A percentile compares a stretch with the other conserved stretches of the same genome.
phyloP scores from a whole-genome alignment of 108 stramenopile genomes.

The Nannochloropsis oceanica region DNA sequence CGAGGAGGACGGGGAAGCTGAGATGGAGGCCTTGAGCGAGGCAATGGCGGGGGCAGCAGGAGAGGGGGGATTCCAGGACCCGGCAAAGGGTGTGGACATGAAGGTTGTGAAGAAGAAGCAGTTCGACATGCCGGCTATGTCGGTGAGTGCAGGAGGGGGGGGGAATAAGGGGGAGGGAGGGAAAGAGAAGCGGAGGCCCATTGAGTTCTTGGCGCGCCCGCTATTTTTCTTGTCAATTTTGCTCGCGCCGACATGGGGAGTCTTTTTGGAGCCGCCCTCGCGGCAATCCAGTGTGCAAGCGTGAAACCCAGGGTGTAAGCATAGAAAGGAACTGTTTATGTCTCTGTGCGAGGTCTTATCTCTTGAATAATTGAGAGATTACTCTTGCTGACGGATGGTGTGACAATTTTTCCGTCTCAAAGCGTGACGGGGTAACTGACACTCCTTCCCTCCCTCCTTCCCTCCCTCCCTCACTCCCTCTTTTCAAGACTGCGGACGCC shows the following conservation, averaged over 20 bases:
- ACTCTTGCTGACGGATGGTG: too few species aligned
- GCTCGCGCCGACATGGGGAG: too few species aligned
- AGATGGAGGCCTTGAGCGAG: not conserved
- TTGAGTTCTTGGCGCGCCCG: too few species aligned
- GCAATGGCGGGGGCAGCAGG: not conserved
- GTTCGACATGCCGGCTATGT: conserved; percentile 33
- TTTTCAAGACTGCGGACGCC: conserved; percentile 11
- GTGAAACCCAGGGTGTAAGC: too few species aligned
- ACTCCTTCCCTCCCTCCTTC: not conserved
- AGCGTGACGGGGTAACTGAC: not conserved
- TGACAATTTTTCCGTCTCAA: too few species aligned
- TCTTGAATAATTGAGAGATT: too few species aligned
- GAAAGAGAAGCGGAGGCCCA: too few species aligned
- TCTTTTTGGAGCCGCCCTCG: too few species aligned
- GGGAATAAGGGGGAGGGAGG: not conserved
- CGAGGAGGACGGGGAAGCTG: not conserved
- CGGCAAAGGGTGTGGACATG: conserved; percentile 5
- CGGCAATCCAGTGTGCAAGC: too few species aligned
- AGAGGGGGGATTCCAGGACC: conserved; percentile 5
- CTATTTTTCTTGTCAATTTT: too few species aligned
- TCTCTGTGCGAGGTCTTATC: too few species aligned
- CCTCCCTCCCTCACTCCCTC: not conserved
- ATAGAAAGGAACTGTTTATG: too few species aligned
- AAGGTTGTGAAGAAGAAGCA: conserved; percentile 26
- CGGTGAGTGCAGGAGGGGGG: not conserved